phyloP scores from a whole-genome alignment of 371 early-diverging fungal species.

The Lichtheimia ramosa region DNA sequence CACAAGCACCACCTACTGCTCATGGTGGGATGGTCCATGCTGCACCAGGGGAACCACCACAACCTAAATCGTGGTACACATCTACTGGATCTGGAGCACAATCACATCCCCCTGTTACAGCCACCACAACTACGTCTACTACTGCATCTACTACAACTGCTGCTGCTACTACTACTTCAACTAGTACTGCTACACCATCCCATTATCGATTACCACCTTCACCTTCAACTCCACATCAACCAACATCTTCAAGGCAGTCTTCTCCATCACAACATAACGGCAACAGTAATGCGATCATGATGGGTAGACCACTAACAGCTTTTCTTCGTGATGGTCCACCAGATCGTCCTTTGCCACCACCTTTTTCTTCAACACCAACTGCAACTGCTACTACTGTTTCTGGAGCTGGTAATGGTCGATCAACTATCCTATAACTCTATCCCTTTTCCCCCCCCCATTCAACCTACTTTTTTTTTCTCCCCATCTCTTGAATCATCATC shows the following conservation, averaged over 20 bases:
- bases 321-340: conserved; percentile 15
- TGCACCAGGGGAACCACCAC: too few species aligned
- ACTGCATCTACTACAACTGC: neutral
- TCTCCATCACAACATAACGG: conserved; percentile 2
- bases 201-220: conserved; percentile 8
- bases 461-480: too few species aligned
- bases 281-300: conserved; percentile 14
- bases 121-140: neutral
- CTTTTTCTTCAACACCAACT: neutral
- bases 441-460: too few species aligned
- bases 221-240: conserved; percentile 15
- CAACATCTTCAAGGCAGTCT: conserved; percentile 9
- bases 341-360: neutral
- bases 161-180: neutral
- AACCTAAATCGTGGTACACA: too few species aligned
- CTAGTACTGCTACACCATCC: conserved; percentile 4
- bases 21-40: too few species aligned
- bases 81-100: too few species aligned
- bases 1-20: too few species aligned
- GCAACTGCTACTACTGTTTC: neutral
- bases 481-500: too few species aligned
- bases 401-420: neutral
- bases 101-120: neutral
- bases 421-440: neutral
- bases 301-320: conserved; percentile 19